Percentiles rank a stretch among this genome's conserved stretches.
These are phyloP conservation scores for Fonsecaea pugnacius DNA, from an alignment of 2,329 filamentous ascomycete species.

Conservation along the genomic window DNA sequence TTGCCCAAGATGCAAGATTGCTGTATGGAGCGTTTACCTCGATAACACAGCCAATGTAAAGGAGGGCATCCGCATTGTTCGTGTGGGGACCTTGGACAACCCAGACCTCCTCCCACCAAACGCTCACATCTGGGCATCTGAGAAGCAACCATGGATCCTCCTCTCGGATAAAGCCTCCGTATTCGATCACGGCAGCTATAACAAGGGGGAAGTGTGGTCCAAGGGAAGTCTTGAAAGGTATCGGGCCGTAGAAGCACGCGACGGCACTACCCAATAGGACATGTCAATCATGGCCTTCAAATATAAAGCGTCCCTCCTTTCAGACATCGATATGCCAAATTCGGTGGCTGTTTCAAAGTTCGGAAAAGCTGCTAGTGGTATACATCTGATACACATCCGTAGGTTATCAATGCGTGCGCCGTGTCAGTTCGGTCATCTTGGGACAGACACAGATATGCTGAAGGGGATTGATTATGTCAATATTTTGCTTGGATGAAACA, in stretches of 20 bases:
- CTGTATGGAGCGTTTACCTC: slow-evolving; percentile 51
- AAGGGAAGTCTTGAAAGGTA: slow-evolving; percentile 43
- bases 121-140: slow-evolving; percentile 52
- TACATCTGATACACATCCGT: slow-evolving; percentile 12
- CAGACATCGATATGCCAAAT: not conserved
- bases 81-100: slow-evolving; percentile 53
- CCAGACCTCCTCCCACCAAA: slow-evolving; percentile 49
- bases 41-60: slow-evolving; percentile 38
- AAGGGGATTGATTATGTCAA: no score
- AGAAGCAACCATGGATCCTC: slow-evolving; percentile 47
- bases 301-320: not conserved
- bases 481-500: not conserved
- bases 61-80: slow-evolving; percentile 44
- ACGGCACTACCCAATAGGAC: slow-evolving; percentile 9
- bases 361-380: not conserved
- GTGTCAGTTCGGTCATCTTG: not conserved
- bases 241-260: not conserved
- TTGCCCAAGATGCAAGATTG: slow-evolving; percentile 51
- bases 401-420: not conserved
- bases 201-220: slow-evolving; percentile 42
- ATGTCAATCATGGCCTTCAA: not conserved
- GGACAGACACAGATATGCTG: not conserved
- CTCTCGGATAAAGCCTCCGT: slow-evolving; percentile 46
- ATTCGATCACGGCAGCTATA: slow-evolving; percentile 46
- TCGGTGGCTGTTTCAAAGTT: slow-evolving; percentile 16